phyloP scores from a whole-genome alignment of 768 basidiomycete species.

The Daedaleopsis sinensis region DNA sequence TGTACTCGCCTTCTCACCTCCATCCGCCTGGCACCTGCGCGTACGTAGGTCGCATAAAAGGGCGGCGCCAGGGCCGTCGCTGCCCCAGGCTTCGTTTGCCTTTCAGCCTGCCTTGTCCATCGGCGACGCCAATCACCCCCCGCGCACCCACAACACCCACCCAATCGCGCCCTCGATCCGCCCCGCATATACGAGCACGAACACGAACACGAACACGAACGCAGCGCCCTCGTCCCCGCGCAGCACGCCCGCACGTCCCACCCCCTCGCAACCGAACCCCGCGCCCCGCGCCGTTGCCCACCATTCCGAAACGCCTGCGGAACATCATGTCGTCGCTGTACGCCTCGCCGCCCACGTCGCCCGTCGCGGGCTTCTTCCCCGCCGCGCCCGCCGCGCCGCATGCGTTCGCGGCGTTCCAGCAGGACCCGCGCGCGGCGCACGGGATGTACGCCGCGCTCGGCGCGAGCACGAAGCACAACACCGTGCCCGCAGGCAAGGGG shows the following conservation, averaged over 20 bases:
- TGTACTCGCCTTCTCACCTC: neutral
- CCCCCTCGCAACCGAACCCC: neutral
- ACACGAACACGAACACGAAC: neutral
- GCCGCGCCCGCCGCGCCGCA: constrained; percentile 36
- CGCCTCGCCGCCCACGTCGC: constrained; percentile 30
- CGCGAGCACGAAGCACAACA: constrained; percentile 12
- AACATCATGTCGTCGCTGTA: constrained; percentile 34
- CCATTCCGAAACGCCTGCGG: neutral
- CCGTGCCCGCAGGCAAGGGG: neutral
- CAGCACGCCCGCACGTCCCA: neutral
- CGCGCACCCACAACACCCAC: neutral
- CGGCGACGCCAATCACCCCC: neutral
- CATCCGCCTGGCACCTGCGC: neutral
- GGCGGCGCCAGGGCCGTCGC: neutral
- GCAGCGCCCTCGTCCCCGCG: neutral
- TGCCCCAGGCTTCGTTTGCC: constrained; percentile 17
- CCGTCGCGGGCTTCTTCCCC: constrained; percentile 36
- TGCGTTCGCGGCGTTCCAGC: constrained; percentile 39
- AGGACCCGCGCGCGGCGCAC: constrained; percentile 36
- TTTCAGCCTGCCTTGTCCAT: neutral
- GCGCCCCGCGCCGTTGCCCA: neutral
- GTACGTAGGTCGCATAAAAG: constrained; percentile 12
- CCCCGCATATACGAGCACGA: neutral
- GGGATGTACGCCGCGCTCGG: constrained; percentile 34
- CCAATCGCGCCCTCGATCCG: too few species aligned